phyloP scores from a whole-genome alignment of 2,329 filamentous ascomycete genomes.

The Xylariaceae sp. region DNA sequence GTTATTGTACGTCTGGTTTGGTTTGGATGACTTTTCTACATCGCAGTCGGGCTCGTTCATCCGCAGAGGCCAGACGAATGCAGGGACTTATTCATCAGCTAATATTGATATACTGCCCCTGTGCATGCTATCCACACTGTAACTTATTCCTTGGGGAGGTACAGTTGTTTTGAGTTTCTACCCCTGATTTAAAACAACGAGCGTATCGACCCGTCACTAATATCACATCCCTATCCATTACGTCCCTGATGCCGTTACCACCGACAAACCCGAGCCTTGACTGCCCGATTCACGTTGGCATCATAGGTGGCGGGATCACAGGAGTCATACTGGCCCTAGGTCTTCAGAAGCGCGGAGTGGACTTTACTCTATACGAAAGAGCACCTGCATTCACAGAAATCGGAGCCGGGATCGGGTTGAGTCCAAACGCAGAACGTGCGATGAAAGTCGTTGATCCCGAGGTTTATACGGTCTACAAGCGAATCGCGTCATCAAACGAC shows the following conservation, averaged over 20 bases:
- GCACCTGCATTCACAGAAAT: slow-evolving; percentile 47
- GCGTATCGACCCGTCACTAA: no score
- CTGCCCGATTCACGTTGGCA: slow-evolving; percentile 41
- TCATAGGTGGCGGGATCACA: slow-evolving; percentile 56
- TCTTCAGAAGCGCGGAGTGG: slow-evolving; percentile 46
- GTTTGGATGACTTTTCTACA: no score
- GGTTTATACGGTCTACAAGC: slow-evolving; percentile 41
- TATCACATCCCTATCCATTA: no score
- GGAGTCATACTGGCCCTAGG: slow-evolving; percentile 52
- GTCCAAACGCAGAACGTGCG: slow-evolving; percentile 53
- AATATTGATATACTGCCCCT: no score
- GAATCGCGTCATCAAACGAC: slow-evolving; percentile 29
- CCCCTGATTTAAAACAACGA: no score
- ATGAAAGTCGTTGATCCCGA: slow-evolving; percentile 43
- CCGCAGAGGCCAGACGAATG: no score
- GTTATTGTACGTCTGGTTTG: no score
- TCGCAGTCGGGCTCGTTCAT: background rate
- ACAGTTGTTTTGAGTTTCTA: no score
- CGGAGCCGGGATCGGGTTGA: slow-evolving; percentile 56
- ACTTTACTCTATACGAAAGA: slow-evolving; percentile 51
- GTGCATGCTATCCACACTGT: no score
- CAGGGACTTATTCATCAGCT: no score
- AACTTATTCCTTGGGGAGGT: no score
- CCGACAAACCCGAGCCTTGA: slow-evolving; percentile 1
- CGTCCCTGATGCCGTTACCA: no score